Conservation (phyloP, 495 filamentous ascomycete species). For the Polyplosphaeria fusca region DNA sequence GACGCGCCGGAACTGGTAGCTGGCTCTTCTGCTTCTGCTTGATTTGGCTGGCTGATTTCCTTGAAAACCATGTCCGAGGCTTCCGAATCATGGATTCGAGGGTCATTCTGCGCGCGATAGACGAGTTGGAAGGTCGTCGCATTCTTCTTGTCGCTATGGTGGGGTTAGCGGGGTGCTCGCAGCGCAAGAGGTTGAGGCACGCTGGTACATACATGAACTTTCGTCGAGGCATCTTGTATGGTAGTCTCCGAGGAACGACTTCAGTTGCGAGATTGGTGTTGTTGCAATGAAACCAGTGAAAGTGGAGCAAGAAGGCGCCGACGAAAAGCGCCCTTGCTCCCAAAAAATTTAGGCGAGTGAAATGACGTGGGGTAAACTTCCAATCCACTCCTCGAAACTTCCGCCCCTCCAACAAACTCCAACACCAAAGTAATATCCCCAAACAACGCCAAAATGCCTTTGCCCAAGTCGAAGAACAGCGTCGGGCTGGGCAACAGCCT, state of each 20-base stretch:
- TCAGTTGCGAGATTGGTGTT: no score
- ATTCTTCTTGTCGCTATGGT: conserved; percentile 80
- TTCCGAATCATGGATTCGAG: conserved; percentile 80
- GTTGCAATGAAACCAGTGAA: no score
- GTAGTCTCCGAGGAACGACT: not conserved
- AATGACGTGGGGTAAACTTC: conserved; percentile 23
- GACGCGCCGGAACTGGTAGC: conserved; percentile 29
- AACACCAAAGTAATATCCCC: not conserved
- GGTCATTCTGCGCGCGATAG: conserved; percentile 94
- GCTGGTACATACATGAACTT: conserved; percentile 77
- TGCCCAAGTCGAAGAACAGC: conserved; percentile 90
- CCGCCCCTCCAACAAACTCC: not conserved
- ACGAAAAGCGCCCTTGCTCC: conserved; percentile 20
- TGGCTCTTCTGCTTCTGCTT: conserved; percentile 41
- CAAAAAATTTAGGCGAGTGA: conserved; percentile 27
- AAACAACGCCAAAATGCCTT: conserved; percentile 60
- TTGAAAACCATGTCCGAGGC: conserved; percentile 81
- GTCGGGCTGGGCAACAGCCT: conserved; percentile 89
- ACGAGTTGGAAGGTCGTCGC: conserved; percentile 91
- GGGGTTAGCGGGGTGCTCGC: conserved; percentile 25
- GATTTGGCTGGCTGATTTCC: conserved; percentile 34
- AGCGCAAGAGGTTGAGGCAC: not conserved
- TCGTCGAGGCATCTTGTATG: conserved; percentile 64
- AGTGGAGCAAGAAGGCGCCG: conserved; percentile 21
- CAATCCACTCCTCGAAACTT: not conserved